These are phyloP conservation scores for Mycena pura DNA, from an alignment of 768 basidiomycete genomes.

Conservation along the genomic window DNA sequence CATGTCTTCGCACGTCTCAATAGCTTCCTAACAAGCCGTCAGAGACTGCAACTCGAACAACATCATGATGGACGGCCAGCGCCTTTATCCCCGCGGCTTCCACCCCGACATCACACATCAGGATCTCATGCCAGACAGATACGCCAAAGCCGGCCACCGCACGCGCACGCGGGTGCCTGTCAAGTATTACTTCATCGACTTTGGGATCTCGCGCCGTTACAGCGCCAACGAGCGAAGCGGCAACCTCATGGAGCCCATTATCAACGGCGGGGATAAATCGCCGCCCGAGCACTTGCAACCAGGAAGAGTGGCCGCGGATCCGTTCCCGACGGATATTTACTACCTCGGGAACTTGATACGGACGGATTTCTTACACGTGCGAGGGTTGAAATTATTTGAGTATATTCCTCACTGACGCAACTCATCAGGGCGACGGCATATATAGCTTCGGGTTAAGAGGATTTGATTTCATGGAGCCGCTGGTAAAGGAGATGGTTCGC, in stretches of 20 bases:
- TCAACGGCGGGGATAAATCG: constrained; percentile 17
- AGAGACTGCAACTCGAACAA: constrained; percentile 31
- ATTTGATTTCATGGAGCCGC: too few species aligned
- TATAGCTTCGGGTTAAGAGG: too few species aligned
- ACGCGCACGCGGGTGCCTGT: not conserved
- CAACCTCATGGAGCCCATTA: not conserved
- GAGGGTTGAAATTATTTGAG: too few species aligned
- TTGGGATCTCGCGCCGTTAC: constrained; percentile 20
- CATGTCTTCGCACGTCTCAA: not conserved
- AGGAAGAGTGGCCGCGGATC: too few species aligned
- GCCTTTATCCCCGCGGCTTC: constrained; percentile 23
- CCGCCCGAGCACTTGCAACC: constrained; percentile 36
- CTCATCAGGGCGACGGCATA: too few species aligned
- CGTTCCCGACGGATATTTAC: constrained; percentile 44
- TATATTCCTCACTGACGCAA: too few species aligned
- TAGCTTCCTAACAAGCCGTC: not conserved
- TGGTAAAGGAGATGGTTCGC: too few species aligned
- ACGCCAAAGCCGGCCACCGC: not conserved
- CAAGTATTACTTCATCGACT: constrained; percentile 28
- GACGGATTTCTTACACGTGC: constrained; percentile 32
- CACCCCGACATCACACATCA: constrained; percentile 22
- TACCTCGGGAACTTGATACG: constrained; percentile 41
- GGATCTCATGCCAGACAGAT: not conserved
- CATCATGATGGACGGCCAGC: constrained; percentile 32
- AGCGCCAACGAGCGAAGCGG: not conserved